A percentile compares a stretch with the other conserved stretches of the same genome.
phyloP scores from a whole-genome alignment of 164 flowering plant genomes.

The Saururus chinensis region DNA sequence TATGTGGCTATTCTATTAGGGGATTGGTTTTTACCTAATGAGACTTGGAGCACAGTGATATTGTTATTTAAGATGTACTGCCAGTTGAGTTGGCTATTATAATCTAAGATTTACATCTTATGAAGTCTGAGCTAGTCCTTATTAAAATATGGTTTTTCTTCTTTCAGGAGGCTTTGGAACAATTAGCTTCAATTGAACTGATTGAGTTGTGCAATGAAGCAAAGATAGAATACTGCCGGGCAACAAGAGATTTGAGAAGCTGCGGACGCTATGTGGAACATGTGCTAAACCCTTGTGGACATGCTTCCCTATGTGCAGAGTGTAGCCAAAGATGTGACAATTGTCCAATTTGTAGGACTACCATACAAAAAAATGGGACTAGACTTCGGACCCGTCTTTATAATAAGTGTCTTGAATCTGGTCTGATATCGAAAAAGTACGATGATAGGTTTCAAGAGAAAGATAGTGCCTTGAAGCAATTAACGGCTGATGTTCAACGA shows the following conservation, averaged over 20 bases:
- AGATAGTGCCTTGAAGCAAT: slow-evolving; percentile 40
- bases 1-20: too few species aligned
- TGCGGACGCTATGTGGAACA: slow-evolving; percentile 75
- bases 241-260: slow-evolving; percentile 84
- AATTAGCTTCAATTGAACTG: slow-evolving; percentile 73
- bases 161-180: slow-evolving; percentile 69
- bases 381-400: slow-evolving; percentile 57
- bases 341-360: slow-evolving; percentile 84
- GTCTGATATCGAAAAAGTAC: slow-evolving; percentile 58
- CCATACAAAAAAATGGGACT: slow-evolving; percentile 42
- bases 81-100: too few species aligned
- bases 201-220: slow-evolving; percentile 86
- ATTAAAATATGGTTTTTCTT: not conserved
- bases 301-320: slow-evolving; percentile 85
- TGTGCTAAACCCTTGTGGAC: slow-evolving; percentile 71
- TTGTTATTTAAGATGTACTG: too few species aligned
- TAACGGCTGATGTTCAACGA: slow-evolving; percentile 56
- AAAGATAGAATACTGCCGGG: slow-evolving; percentile 84
- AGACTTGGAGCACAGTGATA: too few species aligned
- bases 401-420: slow-evolving; percentile 77
- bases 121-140: too few species aligned
- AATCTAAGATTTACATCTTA: too few species aligned
- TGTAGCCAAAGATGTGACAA: slow-evolving; percentile 82
- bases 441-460: slow-evolving; percentile 60
- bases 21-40: too few species aligned